Evolutionary conservation across 768 basidiomycete species (phyloP), one percentile per base, ranked within the genome.

Genomic region (Phaeotremella skinneri): DNA sequence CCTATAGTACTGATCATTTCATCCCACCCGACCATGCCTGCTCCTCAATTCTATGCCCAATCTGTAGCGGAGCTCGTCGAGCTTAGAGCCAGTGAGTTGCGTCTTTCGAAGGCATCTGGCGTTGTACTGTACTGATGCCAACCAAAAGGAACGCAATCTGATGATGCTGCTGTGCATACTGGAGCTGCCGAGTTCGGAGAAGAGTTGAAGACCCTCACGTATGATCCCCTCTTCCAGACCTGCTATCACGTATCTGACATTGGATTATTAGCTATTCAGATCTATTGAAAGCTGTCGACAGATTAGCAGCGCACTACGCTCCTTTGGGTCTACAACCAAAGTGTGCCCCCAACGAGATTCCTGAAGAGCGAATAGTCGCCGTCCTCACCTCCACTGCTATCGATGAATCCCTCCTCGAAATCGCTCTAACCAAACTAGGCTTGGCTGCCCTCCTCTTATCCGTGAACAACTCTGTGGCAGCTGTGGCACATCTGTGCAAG

Each of bases 391-490:
- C 76, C 31, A 79, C 79, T 3, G 76, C 79, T 2, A 73, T 80
- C 49, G 79, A 81, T 62, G 78, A 79, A 52, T 70, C 79, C 2
- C 70, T 81, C 3, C 78, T 81, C 20, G 79, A 81, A 58, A 75
- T 80, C 48, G 79, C 80, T 2, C 75, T 81, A 14, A 73, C 76
- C 21, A 81, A 79, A 64, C 68, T 81, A 50, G 80, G 78, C 23
- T 67, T 80, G 13, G 65, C 77, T 7, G 64, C 79, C 14, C 70
- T 81, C 13, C 66, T 81, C 1, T 57, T 81, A 14, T 80, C 80
- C 6, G 76, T 79, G 55, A 82, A 82, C 61, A 83, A 83, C 67
- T 82, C 82, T 0, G 75, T 80, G 0, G 69, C 78, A 3, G 82
- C 82, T 3, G 78, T 81, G 25, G 81, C 81, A 0, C 79, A 82